Conservation (phyloP, 257 asterid genomes). For the Gardenia jasminoides region DNA sequence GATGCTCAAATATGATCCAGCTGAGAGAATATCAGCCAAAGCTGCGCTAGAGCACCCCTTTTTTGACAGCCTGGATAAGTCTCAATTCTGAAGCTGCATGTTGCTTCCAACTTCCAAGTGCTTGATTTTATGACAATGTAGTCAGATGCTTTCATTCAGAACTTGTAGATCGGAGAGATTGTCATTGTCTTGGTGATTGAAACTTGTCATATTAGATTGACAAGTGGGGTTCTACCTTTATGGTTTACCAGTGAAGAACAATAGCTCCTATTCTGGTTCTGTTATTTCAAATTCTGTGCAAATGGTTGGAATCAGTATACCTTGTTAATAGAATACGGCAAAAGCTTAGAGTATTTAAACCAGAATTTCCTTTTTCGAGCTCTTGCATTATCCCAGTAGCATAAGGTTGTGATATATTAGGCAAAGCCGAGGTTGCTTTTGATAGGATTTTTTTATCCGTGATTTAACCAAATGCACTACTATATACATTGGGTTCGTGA, state of each 20-base stretch:
- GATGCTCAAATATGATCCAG: conserved; percentile 82
- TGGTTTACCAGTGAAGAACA: not conserved
- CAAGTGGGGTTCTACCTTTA: not conserved
- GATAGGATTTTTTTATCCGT: too few relatives aligned
- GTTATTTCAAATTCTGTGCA: not conserved
- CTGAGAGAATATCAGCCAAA: conserved; percentile 88
- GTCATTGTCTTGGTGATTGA: conserved; percentile 60
- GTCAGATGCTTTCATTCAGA: not conserved
- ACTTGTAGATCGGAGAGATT: conserved; percentile 17
- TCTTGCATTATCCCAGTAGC: not conserved
- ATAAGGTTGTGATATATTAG: too few relatives aligned
- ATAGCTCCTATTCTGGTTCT: not conserved
- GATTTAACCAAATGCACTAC: too few relatives aligned
- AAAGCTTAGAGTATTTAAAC: too few relatives aligned
- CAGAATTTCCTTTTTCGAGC: too few relatives aligned
- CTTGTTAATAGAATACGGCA: not conserved
- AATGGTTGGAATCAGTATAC: not conserved
- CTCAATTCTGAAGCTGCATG: conserved; percentile 58
- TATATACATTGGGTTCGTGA: too few relatives aligned
- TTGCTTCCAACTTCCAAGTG: not conserved
- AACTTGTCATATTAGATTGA: not conserved
- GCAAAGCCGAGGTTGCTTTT: not conserved
- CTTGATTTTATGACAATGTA: not conserved
- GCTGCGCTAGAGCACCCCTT: conserved; percentile 91
- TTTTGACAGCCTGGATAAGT: conserved; percentile 86